Conservation (phyloP, 306 rosid species). For the Acacia melanoxylon region DNA sequence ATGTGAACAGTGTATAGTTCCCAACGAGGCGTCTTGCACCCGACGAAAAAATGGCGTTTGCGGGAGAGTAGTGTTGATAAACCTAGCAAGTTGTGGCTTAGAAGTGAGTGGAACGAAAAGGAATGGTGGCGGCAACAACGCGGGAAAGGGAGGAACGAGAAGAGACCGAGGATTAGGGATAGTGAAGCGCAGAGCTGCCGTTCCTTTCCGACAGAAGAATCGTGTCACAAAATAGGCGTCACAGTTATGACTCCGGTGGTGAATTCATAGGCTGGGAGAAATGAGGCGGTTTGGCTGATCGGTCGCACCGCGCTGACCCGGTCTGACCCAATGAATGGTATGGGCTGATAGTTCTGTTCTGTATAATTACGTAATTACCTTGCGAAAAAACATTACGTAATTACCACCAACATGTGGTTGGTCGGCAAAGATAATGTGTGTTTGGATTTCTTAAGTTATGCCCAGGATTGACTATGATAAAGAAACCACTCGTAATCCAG, state of each 20-base stretch:
- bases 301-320: neutral
- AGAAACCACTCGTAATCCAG: no score
- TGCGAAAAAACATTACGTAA: no score
- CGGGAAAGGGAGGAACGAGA: neutral
- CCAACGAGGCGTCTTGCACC: neutral
- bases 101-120: neutral
- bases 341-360: no score
- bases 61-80: neutral
- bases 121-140: conserved; percentile 23
- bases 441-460: no score
- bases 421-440: no score
- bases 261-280: no score
- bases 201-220: neutral
- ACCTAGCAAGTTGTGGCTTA: neutral
- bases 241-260: neutral
- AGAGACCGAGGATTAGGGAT: neutral
- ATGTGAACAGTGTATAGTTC: neutral
- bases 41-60: neutral
- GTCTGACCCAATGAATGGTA: neutral
- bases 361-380: no score
- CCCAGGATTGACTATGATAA: no score
- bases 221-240: neutral
- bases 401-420: no score
- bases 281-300: no score
- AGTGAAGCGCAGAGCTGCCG: neutral